Evolutionary conservation across 257 asterid species (phyloP).

Genomic region (Orobanche coerulescens): DNA sequence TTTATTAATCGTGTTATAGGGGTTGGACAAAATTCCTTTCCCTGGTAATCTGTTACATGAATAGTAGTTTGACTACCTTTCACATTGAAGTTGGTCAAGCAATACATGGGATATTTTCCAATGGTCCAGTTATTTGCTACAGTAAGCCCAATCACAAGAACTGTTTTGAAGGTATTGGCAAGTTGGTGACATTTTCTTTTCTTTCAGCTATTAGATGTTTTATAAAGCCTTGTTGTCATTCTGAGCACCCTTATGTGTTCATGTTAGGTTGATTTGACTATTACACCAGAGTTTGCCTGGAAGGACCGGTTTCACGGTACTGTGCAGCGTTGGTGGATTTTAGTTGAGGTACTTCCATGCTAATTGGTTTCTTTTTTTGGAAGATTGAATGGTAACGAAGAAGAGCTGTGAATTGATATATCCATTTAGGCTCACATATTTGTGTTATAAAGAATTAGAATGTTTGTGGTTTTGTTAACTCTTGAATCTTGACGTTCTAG

Average conservation of each 20-base stretch:
- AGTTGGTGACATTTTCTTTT: conserved; percentile 21
- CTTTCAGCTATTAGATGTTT: conserved; percentile 18
- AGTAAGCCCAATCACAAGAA: conserved; percentile 97
- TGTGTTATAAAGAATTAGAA: background rate
- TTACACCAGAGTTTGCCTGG: conserved; percentile 81
- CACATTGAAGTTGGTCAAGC: conserved; percentile 65
- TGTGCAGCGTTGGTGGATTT: conserved; percentile 92
- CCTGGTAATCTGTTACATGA: conserved; percentile 4
- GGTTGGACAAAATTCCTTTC: conserved; percentile 1
- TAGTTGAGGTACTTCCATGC: conserved; percentile 70
- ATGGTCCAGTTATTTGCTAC: conserved; percentile 77
- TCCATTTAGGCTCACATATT: background rate
- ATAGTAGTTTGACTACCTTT: conserved; percentile 24
- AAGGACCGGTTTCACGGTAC: conserved; percentile 96
- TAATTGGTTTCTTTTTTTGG: conserved; percentile 12
- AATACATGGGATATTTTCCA: conserved; percentile 77
- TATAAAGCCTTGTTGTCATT: conserved; percentile 5
- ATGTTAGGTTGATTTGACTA: conserved; percentile 74
- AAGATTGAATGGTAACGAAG: too few species aligned
- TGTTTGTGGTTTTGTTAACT: background rate
- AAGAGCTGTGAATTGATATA: background rate
- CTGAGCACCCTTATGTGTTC: conserved; percentile 16
- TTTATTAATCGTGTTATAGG: conserved; percentile 18
- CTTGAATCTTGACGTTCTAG: background rate
- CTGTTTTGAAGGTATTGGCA: conserved; percentile 81